phyloP scores from a whole-genome alignment of 2,329 filamentous ascomycete species.

The Clarireedia monteithiana region DNA sequence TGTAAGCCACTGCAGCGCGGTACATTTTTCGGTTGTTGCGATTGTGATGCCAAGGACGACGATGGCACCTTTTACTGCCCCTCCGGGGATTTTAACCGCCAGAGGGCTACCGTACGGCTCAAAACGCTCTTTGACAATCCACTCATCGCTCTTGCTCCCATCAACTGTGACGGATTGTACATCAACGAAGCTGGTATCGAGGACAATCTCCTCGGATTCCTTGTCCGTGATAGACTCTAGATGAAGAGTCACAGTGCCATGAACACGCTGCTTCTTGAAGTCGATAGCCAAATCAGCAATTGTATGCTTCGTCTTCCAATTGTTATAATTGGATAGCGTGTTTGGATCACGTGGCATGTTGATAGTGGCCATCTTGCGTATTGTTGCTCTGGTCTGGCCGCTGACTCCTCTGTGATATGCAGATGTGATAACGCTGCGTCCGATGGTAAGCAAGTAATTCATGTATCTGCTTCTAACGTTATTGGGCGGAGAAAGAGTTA shows the following conservation, averaged over 20 bases:
- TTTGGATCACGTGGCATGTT: constrained; percentile 63
- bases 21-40: constrained; percentile 80
- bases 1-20: constrained; percentile 90
- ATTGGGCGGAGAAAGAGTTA: neutral
- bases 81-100: constrained; percentile 51
- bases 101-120: constrained; percentile 72
- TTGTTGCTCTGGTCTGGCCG: constrained; percentile 8
- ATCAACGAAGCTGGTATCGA: constrained; percentile 81
- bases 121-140: constrained; percentile 55
- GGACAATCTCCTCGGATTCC: constrained; percentile 66
- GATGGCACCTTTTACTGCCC: constrained; percentile 43
- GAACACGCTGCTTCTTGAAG: constrained; percentile 70
- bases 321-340: constrained; percentile 85
- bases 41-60: constrained; percentile 57
- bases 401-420: constrained; percentile 11
- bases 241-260: constrained; percentile 67
- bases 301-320: constrained; percentile 79
- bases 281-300: constrained; percentile 74
- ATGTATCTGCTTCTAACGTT: neutral
- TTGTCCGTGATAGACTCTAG: constrained; percentile 70
- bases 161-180: constrained; percentile 66
- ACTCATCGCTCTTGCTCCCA: constrained; percentile 51
- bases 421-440: constrained; percentile 13
- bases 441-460: constrained; percentile 12
- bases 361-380: constrained; percentile 18